Evolutionary conservation across 2,329 filamentous ascomycete species (phyloP).

Genomic region (Neopestalotiopsis sp.): DNA sequence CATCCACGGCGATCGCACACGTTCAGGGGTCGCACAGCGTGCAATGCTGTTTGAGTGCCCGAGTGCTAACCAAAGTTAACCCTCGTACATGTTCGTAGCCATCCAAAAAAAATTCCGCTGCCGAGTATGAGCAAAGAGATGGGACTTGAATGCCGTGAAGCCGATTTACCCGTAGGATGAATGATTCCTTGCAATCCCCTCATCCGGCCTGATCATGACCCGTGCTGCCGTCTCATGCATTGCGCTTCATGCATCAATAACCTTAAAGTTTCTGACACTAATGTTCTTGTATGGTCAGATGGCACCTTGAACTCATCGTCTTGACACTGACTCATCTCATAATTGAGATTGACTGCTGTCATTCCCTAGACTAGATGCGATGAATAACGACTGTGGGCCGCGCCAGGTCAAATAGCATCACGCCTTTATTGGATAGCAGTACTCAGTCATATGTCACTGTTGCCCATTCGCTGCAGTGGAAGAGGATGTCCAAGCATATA

Average conservation of each 20-base stretch:
- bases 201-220: conserved; percentile 15
- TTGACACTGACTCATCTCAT: not conserved
- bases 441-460: not conserved
- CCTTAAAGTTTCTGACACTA: not conserved
- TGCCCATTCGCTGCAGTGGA: not conserved
- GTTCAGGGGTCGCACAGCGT: conserved; percentile 7
- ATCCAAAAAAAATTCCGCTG: not conserved
- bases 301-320: not conserved
- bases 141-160: not conserved
- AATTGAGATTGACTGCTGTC: not conserved
- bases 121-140: not conserved
- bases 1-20: conserved; percentile 14
- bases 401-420: no score
- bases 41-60: not conserved
- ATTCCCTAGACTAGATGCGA: not conserved
- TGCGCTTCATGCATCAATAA: not conserved
- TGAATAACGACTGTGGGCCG: not conserved
- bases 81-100: not conserved
- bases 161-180: not conserved
- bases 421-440: not conserved
- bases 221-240: conserved; percentile 1
- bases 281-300: not conserved
- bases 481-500: not conserved
- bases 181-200: not conserved
- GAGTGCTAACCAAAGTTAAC: not conserved